A percentile compares a stretch with the other conserved stretches of the same genome.
These are phyloP conservation scores for Phytophthora vignae DNA, from an alignment of 352 stramenopile species.

Conservation along the genomic window DNA sequence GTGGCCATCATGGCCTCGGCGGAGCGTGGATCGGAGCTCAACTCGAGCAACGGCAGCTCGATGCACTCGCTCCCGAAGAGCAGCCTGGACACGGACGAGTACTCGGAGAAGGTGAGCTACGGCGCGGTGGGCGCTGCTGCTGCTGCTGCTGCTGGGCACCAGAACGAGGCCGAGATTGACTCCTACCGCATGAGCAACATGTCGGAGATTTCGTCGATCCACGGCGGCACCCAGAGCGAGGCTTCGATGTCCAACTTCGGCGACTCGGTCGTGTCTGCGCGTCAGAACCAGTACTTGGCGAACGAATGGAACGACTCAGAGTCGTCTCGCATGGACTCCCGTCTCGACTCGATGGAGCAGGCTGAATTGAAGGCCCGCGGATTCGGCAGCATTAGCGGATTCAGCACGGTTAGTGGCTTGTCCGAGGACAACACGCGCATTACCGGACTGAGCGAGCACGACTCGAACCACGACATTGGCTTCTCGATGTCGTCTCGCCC, in stretches of 20 bases:
- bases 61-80: conserved; percentile 31
- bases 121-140: conserved; percentile 9
- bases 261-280: conserved; percentile 50
- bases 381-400: conserved; percentile 43
- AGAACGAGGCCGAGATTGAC: conserved; percentile 33
- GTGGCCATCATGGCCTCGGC: conserved; percentile 49
- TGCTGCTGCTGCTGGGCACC: conserved; percentile 11
- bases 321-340: conserved; percentile 50
- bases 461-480: conserved; percentile 49
- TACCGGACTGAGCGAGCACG: conserved; percentile 33
- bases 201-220: conserved; percentile 57
- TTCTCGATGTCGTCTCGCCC: conserved; percentile 51
- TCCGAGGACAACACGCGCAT: conserved; percentile 38
- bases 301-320: conserved; percentile 62
- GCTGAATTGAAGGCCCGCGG: conserved; percentile 37
- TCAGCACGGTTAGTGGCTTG: conserved; percentile 52
- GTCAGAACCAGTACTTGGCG: conserved; percentile 53
- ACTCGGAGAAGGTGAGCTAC: conserved; percentile 44
- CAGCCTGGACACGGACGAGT: conserved; percentile 35
- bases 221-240: conserved; percentile 44
- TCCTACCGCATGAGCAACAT: conserved; percentile 44
- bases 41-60: conserved; percentile 38
- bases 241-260: conserved; percentile 67
- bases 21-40: conserved; percentile 54
- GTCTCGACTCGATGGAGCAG: conserved; percentile 46